Conservation (phyloP, 2,329 filamentous ascomycete species). For the Microcera coccophila region DNA sequence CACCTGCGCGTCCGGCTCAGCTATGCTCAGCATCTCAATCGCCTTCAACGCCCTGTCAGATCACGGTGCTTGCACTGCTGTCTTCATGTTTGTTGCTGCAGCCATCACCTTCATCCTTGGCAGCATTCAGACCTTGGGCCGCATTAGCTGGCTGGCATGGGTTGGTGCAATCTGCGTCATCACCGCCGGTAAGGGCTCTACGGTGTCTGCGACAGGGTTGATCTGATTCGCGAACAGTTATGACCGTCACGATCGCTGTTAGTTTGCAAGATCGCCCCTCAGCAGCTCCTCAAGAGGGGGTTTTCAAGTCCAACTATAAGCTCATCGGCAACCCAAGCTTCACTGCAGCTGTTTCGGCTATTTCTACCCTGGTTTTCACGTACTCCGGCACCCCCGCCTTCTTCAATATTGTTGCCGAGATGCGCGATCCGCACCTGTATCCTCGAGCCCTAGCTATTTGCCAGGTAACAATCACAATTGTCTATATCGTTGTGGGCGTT, state of each 20-base stretch:
- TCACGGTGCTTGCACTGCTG: constrained; percentile 37
- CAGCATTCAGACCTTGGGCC: constrained; percentile 29
- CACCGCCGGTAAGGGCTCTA: constrained; percentile 20
- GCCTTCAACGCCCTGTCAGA: constrained; percentile 36
- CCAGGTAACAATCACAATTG: constrained; percentile 27
- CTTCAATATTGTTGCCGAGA: constrained; percentile 32
- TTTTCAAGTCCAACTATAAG: constrained; percentile 28
- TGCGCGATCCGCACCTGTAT: constrained; percentile 30
- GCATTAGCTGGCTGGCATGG: constrained; percentile 32
- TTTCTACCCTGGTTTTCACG: constrained; percentile 35
- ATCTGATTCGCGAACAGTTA: background rate
- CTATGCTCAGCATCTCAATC: constrained; percentile 38
- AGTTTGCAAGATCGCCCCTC: constrained; percentile 28
- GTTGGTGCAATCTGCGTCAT: constrained; percentile 29
- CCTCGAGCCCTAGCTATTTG: constrained; percentile 26
- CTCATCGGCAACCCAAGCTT: constrained; percentile 30
- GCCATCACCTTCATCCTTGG: constrained; percentile 26
- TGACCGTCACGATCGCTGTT: constrained; percentile 29
- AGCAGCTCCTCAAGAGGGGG: constrained; percentile 16
- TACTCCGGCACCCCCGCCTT: constrained; percentile 36
- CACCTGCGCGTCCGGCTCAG: constrained; percentile 35
- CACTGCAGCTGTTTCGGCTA: constrained; percentile 26
- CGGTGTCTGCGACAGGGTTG: background rate
- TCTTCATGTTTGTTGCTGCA: constrained; percentile 35
- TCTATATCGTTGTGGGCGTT: constrained; percentile 31